Base-by-base conservation (phyloP, 1,139 yeast genomes). In the Candida sojae region DNA sequence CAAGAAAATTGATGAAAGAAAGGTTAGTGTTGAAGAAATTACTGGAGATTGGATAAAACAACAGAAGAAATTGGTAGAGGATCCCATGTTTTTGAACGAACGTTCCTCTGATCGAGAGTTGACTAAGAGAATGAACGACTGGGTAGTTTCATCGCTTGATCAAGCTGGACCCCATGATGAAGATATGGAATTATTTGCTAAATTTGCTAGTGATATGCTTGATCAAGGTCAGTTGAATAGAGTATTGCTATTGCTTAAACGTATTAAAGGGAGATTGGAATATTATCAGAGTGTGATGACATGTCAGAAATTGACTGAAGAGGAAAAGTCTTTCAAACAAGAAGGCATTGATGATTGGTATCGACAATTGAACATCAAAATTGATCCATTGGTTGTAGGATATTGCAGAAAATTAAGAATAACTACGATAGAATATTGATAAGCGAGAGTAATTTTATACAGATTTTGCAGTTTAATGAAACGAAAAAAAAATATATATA, bases 151-250 rank as follows among this genome's bases (percentile, higher is more conserved):
- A 42, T 73, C 84, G 0, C 48, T 74, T 4, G 53, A 62, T n/a
- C 70, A 66, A 30, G 67, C 67, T 30, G 87, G 88, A 0, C 91
- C 92, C 0, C 85, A 83, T 57, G 58, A 56, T 3, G 85, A 78
- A 33, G 93, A 86, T 57, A 64, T 83, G 3, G 54, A 56, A 1
- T 56, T 73, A 10, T 79, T 82, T 49, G 59, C 52, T 1, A 51
- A 50, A 0, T 72, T 68, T 53, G 43, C 73, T 8, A 42, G 48
- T 17, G 51, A 48, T 12, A 52, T 72, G 36, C 47, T 64, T 23
- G 42, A 49, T 1, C 59, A 57, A 35, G 56, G 57, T 10, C 58
- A 61, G 35, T 38, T 63, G 2, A 51, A 55, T n/a, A 52, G 70
- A 31, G 57, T 68, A 36, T 21, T 63, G 9, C 52, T 59, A 23